Percentiles rank a stretch among this genome's conserved stretches.
Conservation (phyloP, 2,329 filamentous ascomycete species). For the Ophiostoma sp. region DNA sequence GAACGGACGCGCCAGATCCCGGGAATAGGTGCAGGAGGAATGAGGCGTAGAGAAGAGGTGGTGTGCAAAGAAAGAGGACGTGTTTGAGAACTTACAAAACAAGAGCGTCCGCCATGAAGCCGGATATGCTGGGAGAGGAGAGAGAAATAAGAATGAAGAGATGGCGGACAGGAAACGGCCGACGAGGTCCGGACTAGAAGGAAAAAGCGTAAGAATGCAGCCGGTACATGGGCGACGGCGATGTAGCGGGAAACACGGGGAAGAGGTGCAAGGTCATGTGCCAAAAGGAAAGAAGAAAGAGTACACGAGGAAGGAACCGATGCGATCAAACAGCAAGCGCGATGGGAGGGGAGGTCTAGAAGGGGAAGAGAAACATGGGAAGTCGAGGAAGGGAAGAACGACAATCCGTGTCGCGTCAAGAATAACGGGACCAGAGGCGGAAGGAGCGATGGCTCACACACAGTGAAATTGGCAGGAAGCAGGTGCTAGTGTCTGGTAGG, state of each 20-base stretch:
- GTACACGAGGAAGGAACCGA: slow-evolving; percentile 11
- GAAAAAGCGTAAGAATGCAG: background rate
- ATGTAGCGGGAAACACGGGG: background rate
- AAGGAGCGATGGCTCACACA: slow-evolving; percentile 24
- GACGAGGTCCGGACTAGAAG: slow-evolving; percentile 1
- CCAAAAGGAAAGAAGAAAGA: background rate
- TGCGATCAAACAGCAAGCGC: slow-evolving; percentile 13
- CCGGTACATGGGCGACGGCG: background rate
- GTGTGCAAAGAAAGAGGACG: background rate
- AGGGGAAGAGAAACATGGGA: slow-evolving; percentile 1
- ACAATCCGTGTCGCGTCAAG: slow-evolving; percentile 24
- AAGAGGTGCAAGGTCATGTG: background rate
- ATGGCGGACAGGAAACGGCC: slow-evolving; percentile 6
- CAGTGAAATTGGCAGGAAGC: slow-evolving; percentile 18
- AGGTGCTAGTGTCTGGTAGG: slow-evolving; percentile 11
- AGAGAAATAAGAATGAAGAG: background rate
- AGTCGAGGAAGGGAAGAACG: slow-evolving; percentile 23
- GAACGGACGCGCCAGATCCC: slow-evolving; percentile 4
- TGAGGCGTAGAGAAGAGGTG: background rate
- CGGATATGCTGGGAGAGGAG: background rate
- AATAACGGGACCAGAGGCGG: slow-evolving; percentile 23
- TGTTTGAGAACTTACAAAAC: background rate
- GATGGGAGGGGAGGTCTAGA: background rate
- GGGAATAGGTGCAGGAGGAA: background rate
- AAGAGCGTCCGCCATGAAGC: slow-evolving; percentile 6